A percentile compares a stretch with the other conserved stretches of the same genome.
Evolutionary conservation across 179 eudicot species (phyloP).

Genomic region (Kewa caespitosa): DNA sequence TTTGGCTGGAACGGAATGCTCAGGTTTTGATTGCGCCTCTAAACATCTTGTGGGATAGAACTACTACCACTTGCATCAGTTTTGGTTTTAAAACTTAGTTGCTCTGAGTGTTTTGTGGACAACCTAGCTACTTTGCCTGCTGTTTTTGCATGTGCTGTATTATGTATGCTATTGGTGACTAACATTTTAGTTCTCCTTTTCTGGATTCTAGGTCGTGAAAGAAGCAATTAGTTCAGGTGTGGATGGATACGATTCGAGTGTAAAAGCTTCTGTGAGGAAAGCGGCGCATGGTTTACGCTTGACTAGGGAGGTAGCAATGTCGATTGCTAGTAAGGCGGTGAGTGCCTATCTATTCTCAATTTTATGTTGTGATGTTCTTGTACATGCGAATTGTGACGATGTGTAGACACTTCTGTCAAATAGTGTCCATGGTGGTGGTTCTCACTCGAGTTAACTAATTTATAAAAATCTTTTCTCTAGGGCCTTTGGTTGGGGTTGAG

Average conservation of each 20-base stretch:
- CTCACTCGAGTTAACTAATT: too few relatives aligned
- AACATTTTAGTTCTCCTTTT: neutral
- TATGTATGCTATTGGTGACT: neutral
- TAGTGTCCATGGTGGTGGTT: neutral
- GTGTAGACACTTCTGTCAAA: neutral
- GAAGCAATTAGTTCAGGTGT: constrained; percentile 78
- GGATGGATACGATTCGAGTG: constrained; percentile 80
- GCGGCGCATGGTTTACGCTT: constrained; percentile 97
- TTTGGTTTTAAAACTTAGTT: neutral
- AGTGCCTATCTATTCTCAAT: constrained; percentile 30
- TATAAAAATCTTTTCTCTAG: too few relatives aligned
- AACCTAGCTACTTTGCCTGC: neutral
- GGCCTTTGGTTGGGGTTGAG: too few relatives aligned
- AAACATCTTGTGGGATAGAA: too few relatives aligned
- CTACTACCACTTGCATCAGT: neutral
- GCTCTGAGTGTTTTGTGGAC: neutral
- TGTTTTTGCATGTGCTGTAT: neutral
- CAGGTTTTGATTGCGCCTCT: too few relatives aligned
- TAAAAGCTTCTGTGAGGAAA: constrained; percentile 71
- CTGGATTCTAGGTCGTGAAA: constrained; percentile 62
- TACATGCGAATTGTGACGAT: neutral
- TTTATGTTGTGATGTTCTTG: constrained; percentile 2
- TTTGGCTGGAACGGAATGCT: too few relatives aligned
- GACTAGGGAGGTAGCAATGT: constrained; percentile 86
- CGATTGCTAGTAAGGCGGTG: constrained; percentile 94